Evolutionary conservation across 2,329 filamentous ascomycete species (phyloP).

Genomic region (Aspergillus sp.): DNA sequence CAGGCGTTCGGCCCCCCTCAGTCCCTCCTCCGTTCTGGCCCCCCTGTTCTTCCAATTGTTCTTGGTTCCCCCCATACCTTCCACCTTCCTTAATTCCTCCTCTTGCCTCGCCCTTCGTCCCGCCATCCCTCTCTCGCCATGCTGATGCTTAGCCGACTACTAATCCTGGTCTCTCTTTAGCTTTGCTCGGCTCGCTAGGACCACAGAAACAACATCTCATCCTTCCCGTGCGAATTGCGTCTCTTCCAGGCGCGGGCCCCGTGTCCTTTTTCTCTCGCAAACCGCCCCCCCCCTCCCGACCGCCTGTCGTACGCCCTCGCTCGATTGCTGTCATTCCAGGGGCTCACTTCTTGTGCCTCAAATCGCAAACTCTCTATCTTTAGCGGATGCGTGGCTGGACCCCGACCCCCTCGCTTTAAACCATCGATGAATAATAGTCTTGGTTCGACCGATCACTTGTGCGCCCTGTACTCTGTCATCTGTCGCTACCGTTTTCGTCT

Average conservation of each 20-base stretch:
- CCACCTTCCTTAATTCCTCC: not conserved
- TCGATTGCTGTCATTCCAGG: conserved; percentile 3
- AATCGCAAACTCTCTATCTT: conserved; percentile 4
- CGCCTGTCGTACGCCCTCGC: conserved; percentile 7
- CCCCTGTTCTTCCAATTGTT: conserved; percentile 10
- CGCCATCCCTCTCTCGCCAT: conserved; percentile 7
- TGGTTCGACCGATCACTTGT: conserved; percentile 10
- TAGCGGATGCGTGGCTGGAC: conserved; percentile 14
- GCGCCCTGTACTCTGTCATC: conserved; percentile 4
- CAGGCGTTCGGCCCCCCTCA: conserved; percentile 8
- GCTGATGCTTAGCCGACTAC: conserved; percentile 10
- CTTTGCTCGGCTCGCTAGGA: conserved; percentile 9
- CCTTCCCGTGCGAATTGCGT: conserved; percentile 11
- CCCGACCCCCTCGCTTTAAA: conserved; percentile 10
- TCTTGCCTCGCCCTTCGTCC: not conserved
- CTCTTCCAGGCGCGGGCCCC: conserved; percentile 13
- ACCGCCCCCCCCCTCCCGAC: not conserved
- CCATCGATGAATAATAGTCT: conserved; percentile 13
- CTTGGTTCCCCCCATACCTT: conserved; percentile 2
- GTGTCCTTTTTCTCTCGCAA: conserved; percentile 15
- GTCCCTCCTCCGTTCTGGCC: conserved; percentile 9
- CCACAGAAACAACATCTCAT: not conserved
- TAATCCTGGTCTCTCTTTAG: conserved; percentile 13
- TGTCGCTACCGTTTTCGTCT: not conserved
- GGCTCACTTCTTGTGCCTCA: conserved; percentile 7